A percentile compares a stretch with the other conserved stretches of the same genome.
Evolutionary conservation across 2,329 filamentous ascomycete genomes (phyloP).

Genomic region (Fusarium armeniacum): DNA sequence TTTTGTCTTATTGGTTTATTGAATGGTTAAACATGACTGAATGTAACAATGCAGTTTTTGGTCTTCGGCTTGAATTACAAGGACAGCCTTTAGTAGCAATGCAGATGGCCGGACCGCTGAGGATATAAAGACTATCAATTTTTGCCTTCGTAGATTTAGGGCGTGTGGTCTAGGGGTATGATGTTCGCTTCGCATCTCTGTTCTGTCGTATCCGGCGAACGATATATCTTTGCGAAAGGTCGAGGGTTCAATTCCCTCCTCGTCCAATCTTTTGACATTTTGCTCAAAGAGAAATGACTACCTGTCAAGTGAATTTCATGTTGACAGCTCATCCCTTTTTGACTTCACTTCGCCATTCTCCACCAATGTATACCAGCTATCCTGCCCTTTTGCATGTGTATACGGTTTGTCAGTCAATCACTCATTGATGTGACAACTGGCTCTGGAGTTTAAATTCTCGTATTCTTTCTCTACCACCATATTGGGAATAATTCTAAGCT

Average conservation of each 20-base stretch:
- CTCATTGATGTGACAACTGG: too few relatives aligned
- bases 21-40: too few relatives aligned
- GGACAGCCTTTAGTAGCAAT: too few relatives aligned
- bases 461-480: too few relatives aligned
- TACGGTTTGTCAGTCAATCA: too few relatives aligned
- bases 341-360: neutral
- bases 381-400: too few relatives aligned
- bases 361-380: neutral
- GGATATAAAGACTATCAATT: neutral
- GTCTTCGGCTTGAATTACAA: too few relatives aligned
- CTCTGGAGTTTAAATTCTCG: too few relatives aligned
- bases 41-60: too few relatives aligned
- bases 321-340: neutral
- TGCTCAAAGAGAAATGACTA: neutral
- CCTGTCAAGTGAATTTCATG: neutral
- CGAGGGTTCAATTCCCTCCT: slow-evolving; percentile 35
- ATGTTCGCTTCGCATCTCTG: slow-evolving; percentile 33
- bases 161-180: slow-evolving; percentile 37
- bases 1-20: neutral
- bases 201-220: neutral
- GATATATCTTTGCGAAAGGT: slow-evolving; percentile 24
- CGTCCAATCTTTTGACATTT: slow-evolving; percentile 4
- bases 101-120: too few relatives aligned
- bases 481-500: too few relatives aligned
- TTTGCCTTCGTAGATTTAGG: neutral